Percentiles rank a stretch among this genome's conserved stretches.
These are phyloP conservation scores for Lachnellula suecica DNA, from an alignment of 2,329 filamentous ascomycete genomes.

Conservation along the genomic window DNA sequence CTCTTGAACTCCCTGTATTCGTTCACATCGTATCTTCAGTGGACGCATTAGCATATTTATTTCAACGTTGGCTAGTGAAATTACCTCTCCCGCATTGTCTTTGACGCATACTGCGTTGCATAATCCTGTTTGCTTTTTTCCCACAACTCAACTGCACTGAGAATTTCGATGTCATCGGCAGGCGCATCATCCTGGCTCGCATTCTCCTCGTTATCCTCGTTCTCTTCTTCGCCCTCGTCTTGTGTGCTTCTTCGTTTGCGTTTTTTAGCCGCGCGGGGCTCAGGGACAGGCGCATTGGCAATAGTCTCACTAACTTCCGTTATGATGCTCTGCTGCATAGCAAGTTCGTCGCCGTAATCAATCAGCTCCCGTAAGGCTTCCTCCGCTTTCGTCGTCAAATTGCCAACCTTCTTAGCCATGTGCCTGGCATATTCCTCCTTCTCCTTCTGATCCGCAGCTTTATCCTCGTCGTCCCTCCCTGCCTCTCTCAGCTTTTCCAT, in stretches of 20 bases:
- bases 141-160: conserved; percentile 37
- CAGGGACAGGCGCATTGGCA: conserved; percentile 11
- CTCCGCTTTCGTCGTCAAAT: conserved; percentile 55
- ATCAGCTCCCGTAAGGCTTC: conserved; percentile 55
- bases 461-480: conserved; percentile 34
- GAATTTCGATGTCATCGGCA: conserved; percentile 21
- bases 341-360: conserved; percentile 50
- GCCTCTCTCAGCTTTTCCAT: too few relatives aligned
- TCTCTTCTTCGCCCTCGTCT: conserved; percentile 36
- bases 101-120: conserved; percentile 34
- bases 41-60: too few relatives aligned
- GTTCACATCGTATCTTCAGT: conserved; percentile 54
- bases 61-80: too few relatives aligned
- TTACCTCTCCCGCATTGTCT: conserved; percentile 42
- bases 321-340: conserved; percentile 27
- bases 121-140: conserved; percentile 36
- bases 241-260: conserved; percentile 21
- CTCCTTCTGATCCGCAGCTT: conserved; percentile 32
- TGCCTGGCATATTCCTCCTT: conserved; percentile 40
- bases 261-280: conserved; percentile 34
- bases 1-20: conserved; percentile 60
- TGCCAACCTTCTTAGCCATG: conserved; percentile 45
- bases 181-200: conserved; percentile 24
- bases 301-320: conserved; percentile 33
- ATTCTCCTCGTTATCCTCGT: conserved; percentile 39